Percentiles rank a stretch among this genome's conserved stretches.
Evolutionary conservation across 305 asterid species (phyloP).

Genomic region (Fraxinus paxiana): DNA sequence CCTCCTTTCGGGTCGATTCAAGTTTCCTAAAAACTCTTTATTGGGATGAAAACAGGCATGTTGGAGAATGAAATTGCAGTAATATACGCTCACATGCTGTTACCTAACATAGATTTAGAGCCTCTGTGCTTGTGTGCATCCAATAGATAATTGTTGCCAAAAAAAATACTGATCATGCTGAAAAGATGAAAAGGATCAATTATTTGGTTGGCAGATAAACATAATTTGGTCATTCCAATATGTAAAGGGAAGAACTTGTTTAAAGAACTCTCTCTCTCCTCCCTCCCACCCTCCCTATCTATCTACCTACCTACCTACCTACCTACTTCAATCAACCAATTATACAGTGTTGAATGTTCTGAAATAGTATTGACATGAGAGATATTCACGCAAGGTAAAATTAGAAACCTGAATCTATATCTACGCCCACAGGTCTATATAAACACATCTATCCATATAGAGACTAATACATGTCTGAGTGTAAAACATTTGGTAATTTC

Average conservation of each 20-base stretch:
- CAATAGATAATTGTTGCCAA: neutral
- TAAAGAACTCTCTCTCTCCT: too few species aligned
- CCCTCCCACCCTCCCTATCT: too few species aligned
- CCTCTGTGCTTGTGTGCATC: neutral
- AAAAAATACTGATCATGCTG: neutral
- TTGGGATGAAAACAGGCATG: neutral
- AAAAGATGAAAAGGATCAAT: neutral
- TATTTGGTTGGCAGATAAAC: neutral
- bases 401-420: neutral
- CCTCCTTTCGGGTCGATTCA: neutral
- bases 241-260: neutral
- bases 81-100: neutral
- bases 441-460: neutral
- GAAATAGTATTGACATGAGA: neutral
- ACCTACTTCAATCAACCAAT: neutral
- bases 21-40: neutral
- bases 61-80: neutral
- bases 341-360: neutral
- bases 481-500: neutral
- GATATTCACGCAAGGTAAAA: neutral
- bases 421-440: neutral
- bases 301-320: too few species aligned
- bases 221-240: neutral
- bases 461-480: neutral
- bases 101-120: neutral